Conservation (phyloP, 768 basidiomycete species). For the Mycena crocata region DNA sequence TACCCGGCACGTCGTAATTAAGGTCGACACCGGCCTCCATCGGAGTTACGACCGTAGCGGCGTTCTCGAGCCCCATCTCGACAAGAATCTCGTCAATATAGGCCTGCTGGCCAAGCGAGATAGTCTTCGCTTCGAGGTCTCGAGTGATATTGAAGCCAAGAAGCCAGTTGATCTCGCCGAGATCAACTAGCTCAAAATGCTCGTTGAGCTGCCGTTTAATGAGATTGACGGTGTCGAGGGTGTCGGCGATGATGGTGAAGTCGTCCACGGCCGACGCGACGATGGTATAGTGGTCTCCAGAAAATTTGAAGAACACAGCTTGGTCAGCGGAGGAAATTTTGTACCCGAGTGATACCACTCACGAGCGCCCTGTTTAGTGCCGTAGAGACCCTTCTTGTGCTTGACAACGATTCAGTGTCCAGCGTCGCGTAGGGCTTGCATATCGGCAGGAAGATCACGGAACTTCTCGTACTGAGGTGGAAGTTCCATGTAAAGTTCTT, state of each 20-base stretch:
- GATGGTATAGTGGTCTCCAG: background rate
- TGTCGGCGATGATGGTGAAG: background rate
- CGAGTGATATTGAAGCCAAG: background rate
- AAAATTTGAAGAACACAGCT: slow-evolving; percentile 4
- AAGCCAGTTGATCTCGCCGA: no score
- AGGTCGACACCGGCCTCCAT: background rate
- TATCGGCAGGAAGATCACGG: no score
- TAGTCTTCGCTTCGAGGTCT: background rate
- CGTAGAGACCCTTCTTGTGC: slow-evolving; percentile 12
- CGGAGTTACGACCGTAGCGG: background rate
- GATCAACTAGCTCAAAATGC: background rate
- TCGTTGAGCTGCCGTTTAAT: background rate
- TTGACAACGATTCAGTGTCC: slow-evolving; percentile 11
- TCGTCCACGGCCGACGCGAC: slow-evolving; percentile 2
- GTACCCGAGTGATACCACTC: slow-evolving; percentile 10
- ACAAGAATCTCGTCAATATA: background rate
- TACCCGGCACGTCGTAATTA: background rate
- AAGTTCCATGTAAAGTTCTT: slow-evolving; percentile 11
- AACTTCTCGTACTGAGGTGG: no score
- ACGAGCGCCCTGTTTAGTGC: slow-evolving; percentile 12
- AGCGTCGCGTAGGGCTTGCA: slow-evolving; percentile 5
- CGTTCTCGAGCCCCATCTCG: background rate
- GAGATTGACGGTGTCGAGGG: background rate
- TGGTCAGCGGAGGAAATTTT: background rate
- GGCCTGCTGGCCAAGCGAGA: background rate